These are phyloP conservation scores for Rhinocladiella similis DNA, from an alignment of 2,329 filamentous ascomycete genomes.

Conservation along the genomic window DNA sequence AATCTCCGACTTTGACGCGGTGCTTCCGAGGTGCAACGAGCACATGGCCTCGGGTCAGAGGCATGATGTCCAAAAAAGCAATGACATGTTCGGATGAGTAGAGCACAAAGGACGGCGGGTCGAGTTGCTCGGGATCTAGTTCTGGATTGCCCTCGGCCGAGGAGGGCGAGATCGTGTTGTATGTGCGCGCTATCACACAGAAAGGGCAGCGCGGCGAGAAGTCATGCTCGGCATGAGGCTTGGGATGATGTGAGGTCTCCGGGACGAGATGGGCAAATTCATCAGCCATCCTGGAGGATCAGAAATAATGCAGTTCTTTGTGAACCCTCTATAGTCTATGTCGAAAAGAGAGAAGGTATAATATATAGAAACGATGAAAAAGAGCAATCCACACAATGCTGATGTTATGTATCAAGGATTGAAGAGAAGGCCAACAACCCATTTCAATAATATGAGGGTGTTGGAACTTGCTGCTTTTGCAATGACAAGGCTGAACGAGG, in stretches of 20 bases:
- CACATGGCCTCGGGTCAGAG: constrained; percentile 78
- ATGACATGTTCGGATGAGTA: constrained; percentile 75
- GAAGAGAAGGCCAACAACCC: too few relatives aligned
- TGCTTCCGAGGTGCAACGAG: constrained; percentile 78
- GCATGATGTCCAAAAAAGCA: constrained; percentile 92
- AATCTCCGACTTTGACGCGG: constrained; percentile 73
- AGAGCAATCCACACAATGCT: too few relatives aligned
- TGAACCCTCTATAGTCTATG: neutral
- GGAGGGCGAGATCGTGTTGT: constrained; percentile 40
- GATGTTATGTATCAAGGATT: too few relatives aligned
- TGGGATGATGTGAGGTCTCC: constrained; percentile 1
- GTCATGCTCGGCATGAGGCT: neutral
- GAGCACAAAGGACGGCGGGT: constrained; percentile 54
- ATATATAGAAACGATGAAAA: too few relatives aligned
- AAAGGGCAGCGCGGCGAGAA: constrained; percentile 50
- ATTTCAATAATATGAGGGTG: too few relatives aligned
- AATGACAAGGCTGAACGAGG: too few relatives aligned
- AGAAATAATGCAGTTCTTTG: neutral
- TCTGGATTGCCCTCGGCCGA: constrained; percentile 2
- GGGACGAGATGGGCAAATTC: neutral
- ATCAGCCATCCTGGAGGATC: neutral
- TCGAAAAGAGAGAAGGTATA: neutral
- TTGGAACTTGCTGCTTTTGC: too few relatives aligned
- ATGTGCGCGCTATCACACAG: constrained; percentile 57
- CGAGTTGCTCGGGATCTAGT: constrained; percentile 21